A percentile compares a stretch with the other conserved stretches of the same genome.
These are phyloP conservation scores for Picocystis salinarum DNA, from an alignment of 139 green algal genomes.

Conservation along the genomic window DNA sequence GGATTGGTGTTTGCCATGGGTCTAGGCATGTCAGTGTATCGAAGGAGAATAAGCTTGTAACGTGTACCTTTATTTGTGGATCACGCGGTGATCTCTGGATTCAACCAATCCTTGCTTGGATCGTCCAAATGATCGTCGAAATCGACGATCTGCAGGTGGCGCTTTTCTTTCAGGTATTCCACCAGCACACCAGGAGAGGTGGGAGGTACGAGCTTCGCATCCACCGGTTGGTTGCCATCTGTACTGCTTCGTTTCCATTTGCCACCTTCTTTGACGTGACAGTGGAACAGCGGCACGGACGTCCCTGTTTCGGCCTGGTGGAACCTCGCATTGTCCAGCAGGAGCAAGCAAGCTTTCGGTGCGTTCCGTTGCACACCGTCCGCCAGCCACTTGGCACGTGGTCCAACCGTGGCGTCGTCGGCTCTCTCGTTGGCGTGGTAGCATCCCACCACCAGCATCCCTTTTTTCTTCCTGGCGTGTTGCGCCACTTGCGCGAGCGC, in stretches of 20 bases:
- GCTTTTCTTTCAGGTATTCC: conserved; percentile 10
- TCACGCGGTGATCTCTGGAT: too few species aligned
- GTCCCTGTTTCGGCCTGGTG: too few species aligned
- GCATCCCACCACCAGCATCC: background rate
- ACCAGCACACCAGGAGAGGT: background rate
- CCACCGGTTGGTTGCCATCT: background rate
- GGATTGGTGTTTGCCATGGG: too few species aligned
- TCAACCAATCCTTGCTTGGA: too few species aligned
- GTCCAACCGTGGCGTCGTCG: conserved; percentile 7
- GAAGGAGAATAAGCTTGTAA: too few species aligned
- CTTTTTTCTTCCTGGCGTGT: background rate
- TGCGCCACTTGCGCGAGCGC: conserved; percentile 27
- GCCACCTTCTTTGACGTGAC: conserved; percentile 6
- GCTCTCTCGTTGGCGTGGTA: background rate
- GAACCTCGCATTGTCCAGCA: conserved; percentile 4
- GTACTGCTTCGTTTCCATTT: conserved; percentile 1
- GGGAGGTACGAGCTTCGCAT: background rate
- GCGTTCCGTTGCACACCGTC: background rate
- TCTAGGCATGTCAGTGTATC: too few species aligned
- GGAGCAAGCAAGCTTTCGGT: background rate
- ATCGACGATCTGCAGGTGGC: conserved; percentile 9
- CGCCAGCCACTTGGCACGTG: background rate
- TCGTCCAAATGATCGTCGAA: conserved; percentile 21
- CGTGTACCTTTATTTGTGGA: too few species aligned
- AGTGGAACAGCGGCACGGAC: too few species aligned